phyloP scores from a whole-genome alignment of 1,284 basidiomycete genomes.

The Pseudomicrostroma phylloplanum region DNA sequence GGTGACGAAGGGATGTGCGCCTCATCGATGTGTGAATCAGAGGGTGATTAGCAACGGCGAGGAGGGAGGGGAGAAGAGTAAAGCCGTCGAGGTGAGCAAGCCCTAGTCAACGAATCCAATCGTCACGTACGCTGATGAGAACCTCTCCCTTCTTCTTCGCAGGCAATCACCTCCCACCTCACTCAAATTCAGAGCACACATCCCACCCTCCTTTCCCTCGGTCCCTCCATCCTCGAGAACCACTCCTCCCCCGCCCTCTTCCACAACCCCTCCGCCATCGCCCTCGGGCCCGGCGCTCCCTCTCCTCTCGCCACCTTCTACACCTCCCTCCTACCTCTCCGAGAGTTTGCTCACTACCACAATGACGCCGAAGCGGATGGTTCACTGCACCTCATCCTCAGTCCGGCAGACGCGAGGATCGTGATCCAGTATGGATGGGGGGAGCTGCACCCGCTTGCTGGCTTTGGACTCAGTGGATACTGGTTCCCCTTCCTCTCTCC shows the following conservation, averaged over 20 bases:
- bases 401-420: constrained; percentile 23
- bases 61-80: too few species aligned
- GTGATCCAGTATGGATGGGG: constrained; percentile 28
- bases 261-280: neutral
- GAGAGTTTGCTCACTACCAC: constrained; percentile 14
- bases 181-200: neutral
- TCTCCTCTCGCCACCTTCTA: neutral
- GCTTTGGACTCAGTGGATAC: constrained; percentile 14
- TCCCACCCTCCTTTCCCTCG: neutral
- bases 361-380: constrained; percentile 16
- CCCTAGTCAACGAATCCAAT: too few species aligned
- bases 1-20: constrained; percentile 10
- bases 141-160: neutral
- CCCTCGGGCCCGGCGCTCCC: neutral
- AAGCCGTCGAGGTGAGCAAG: too few species aligned
- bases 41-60: neutral
- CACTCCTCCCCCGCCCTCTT: constrained; percentile 1
- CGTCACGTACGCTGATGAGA: too few species aligned
- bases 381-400: constrained; percentile 25
- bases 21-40: constrained; percentile 13
- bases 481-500: constrained; percentile 8
- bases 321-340: neutral
- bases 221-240: neutral
- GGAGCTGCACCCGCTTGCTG: constrained; percentile 28
- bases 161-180: constrained; percentile 1